Evolutionary conservation across 2,329 filamentous ascomycete species (phyloP), one percentile per base, ranked within the genome.

Genomic region (Cadophora gregata): DNA sequence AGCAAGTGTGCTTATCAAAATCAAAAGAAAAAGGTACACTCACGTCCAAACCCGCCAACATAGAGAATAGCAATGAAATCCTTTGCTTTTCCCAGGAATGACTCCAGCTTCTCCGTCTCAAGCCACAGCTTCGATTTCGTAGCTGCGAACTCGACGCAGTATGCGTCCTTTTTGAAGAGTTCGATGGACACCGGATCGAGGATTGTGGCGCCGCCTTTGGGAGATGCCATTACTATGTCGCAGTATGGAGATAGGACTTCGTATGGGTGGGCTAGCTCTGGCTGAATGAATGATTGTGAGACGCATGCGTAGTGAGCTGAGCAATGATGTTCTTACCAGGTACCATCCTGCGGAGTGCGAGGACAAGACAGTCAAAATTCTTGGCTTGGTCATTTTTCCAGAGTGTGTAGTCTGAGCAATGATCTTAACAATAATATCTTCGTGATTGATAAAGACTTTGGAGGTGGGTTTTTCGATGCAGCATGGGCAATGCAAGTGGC

Each of bases 61-160:
- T 83, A 86, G 75, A 86, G 85, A 59, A 87, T 81, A 1, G 82
- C 84, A 69, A 83, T 83, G 65, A 83, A 87, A 25, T 85, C 81
- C 4, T 75, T 74, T 0, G 80, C 82, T 36, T 79, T 81, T 2
- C 82, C 80, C 0, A 81, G 51, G 53, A 85, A 80, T 29, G 80
- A 77, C 8, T 79, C 75, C 3, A 87, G 74, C 72, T 82, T 82
- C 21, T 80, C 73, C 0, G 84, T 87, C 38, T 84, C 82, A 63
- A 80, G 81, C 83, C 84, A 87, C 1, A 86, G 75, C 1, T 76
- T 64, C 61, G 81, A 73, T 66, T 85, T 77, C 62, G 81, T 80
- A 12, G 81, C 78, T 21, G 81, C 64, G 73, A 83, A 84, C 8
- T 75, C 74, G 1, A 71, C 59, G 0, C 78, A 77, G 19, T 77